These are phyloP conservation scores for Boechera stricta DNA, from an alignment of 345 rosid species.

Conservation along the genomic window DNA sequence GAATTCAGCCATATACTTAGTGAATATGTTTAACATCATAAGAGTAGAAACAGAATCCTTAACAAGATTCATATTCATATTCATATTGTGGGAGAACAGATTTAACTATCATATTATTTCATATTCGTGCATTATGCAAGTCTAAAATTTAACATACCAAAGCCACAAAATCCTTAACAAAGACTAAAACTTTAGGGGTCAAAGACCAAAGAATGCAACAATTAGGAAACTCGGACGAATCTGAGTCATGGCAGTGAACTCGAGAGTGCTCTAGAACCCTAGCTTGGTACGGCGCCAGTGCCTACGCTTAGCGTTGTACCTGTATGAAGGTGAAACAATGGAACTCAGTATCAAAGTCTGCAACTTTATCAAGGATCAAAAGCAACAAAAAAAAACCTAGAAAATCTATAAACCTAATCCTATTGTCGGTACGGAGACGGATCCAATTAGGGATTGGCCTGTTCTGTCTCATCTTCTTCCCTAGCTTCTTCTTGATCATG, in stretches of 20 bases:
- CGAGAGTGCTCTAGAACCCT: conserved; percentile 37
- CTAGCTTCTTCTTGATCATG: conserved; percentile 71
- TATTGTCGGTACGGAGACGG: conserved; percentile 69
- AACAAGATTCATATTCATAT: no score
- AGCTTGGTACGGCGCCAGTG: conserved; percentile 80
- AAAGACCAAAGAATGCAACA: background rate
- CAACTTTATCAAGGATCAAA: background rate
- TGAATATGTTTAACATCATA: background rate
- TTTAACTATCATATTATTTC: background rate
- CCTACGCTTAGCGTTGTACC: conserved; percentile 73
- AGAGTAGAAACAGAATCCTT: conserved; percentile 1
- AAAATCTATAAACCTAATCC: conserved; percentile 49
- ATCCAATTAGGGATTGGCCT: conserved; percentile 73
- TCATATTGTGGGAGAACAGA: background rate
- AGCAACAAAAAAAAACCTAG: background rate
- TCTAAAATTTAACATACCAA: background rate
- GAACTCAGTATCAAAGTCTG: background rate
- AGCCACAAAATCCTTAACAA: background rate
- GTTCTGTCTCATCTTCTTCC: conserved; percentile 74
- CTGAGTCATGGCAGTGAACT: conserved; percentile 11
- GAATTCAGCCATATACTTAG: background rate
- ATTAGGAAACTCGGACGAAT: conserved; percentile 5
- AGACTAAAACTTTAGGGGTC: conserved; percentile 11
- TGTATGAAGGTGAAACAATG: conserved; percentile 24
- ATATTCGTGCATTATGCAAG: conserved; percentile 14